Evolutionary conservation across 2,329 filamentous ascomycete genomes (phyloP), one percentile per base, ranked within the genome.

Genomic region (Calonectria pauciramosa): DNA sequence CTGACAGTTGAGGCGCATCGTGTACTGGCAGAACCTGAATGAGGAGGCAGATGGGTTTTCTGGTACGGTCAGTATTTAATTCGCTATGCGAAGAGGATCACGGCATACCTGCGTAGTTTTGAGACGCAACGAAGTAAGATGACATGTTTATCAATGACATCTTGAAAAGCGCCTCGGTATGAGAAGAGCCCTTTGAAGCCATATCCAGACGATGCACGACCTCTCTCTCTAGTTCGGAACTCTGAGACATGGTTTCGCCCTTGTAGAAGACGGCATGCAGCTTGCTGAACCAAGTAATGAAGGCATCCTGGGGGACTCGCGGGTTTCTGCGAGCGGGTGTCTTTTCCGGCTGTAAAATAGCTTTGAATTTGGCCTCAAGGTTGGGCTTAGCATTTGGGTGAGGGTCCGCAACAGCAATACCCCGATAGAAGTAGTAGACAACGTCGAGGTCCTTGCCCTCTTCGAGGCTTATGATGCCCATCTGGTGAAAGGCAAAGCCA

Each of bases 381-480:
- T 99, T 99, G 23, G 88, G 87, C 72, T 90, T 89, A 4, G 95
- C 96, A 59, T 93, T 90, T 0, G 94, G 93, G 81, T 97, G 93
- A 6, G 96, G 95, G 51, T 93, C 89, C 68, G 92, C 89, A 38
- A 95, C 93, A 11, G 93, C 93, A 78, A 97, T 90, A 20, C 96
- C 93, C 76, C 96, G 93, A 82, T 98, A 97, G 51, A 99, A 91
- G 84, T 98, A 93, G 84, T 98, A 99, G 36, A 97, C 93, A 13
- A 95, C 93, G 75, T 95, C 92, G 66, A 99, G 90, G 82, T 97
- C 94, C 78, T 96, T 94, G 72, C 90, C 91, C 80, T 96, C 92
- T 68, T 94, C 93, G 63, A 95, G 90, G 74, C 94, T 93, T 73
- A 99, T 93, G 44, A 99, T 94, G 44, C 95, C 96, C 83, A 97